These are phyloP conservation scores for Fusarium temperatum DNA, from an alignment of 2,329 filamentous ascomycete species.

Conservation along the genomic window DNA sequence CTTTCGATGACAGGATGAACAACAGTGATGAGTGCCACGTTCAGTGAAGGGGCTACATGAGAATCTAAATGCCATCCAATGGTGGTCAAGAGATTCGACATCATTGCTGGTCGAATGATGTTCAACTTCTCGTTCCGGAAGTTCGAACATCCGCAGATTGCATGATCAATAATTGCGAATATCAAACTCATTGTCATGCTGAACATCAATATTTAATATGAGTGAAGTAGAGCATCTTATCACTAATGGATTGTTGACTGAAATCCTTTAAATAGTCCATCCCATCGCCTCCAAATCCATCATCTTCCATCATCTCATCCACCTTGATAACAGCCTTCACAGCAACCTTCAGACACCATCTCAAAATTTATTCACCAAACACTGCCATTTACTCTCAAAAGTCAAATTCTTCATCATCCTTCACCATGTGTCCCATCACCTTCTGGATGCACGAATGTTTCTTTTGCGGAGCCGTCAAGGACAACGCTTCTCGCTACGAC, in stretches of 20 bases:
- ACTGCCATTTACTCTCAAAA: not conserved
- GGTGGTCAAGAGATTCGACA: fast-evolving
- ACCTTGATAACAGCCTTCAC: not conserved
- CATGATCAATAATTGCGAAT: not conserved
- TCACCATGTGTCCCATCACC: not conserved
- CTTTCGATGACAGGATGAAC: too few relatives aligned
- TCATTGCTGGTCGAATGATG: not conserved
- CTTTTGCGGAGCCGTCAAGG: not conserved
- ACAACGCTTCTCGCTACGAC: not conserved
- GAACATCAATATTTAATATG: not conserved
- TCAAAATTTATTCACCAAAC: not conserved
- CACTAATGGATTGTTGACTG: not conserved
- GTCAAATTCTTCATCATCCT: not conserved
- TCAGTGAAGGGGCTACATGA: not conserved
- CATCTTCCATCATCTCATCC: not conserved
- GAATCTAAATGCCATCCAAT: fast-evolving
- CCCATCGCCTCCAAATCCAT: not conserved
- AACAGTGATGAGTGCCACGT: too few relatives aligned
- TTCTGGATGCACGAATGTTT: not conserved
- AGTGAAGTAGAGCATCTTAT: not conserved
- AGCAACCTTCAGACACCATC: not conserved
- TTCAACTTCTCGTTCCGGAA: fast-evolving
- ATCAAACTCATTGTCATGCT: not conserved
- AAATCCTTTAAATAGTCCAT: not conserved
- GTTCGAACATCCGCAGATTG: not conserved